Conservation (phyloP, 805 yeast species). For the Teunomyces panamensis region DNA sequence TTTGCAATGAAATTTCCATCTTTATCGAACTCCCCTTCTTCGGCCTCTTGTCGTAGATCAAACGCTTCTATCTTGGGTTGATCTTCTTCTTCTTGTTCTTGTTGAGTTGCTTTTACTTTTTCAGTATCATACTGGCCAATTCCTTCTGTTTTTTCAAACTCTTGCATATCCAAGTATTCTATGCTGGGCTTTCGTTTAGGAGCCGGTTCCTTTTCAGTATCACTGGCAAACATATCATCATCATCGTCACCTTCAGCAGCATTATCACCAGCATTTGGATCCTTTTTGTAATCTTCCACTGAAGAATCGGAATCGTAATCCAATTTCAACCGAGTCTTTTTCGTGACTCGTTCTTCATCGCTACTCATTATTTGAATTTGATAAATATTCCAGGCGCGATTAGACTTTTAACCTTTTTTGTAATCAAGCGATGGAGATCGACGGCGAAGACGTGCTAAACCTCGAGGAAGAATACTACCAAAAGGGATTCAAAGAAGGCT, state of each 20-base stretch:
- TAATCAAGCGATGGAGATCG: slow-evolving; percentile 19
- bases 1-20: slow-evolving; percentile 54
- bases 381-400: neutral
- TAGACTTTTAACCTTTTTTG: slow-evolving; percentile 14
- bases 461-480: slow-evolving; percentile 61
- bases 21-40: slow-evolving; percentile 58
- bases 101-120: slow-evolving; percentile 7
- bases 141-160: slow-evolving; percentile 27
- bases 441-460: slow-evolving; percentile 49
- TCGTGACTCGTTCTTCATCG: neutral
- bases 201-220: slow-evolving; percentile 9
- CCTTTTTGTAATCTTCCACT: slow-evolving; percentile 12
- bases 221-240: slow-evolving; percentile 43
- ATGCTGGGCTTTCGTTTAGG: slow-evolving; percentile 12
- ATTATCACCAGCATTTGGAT: slow-evolving; percentile 11
- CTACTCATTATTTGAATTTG: neutral
- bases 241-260: slow-evolving; percentile 4
- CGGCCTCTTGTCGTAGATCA: slow-evolving; percentile 53
- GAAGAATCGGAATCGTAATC: slow-evolving; percentile 26
- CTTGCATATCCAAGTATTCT: slow-evolving; percentile 30
- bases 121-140: slow-evolving; percentile 24
- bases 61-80: slow-evolving; percentile 60
- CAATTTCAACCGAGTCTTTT: neutral
- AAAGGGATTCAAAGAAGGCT: slow-evolving; percentile 74
- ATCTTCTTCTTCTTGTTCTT: slow-evolving; percentile 11